Evolutionary conservation across 371 early-diverging fungal species (phyloP).

Genomic region (Rhizopus stolonifer): DNA sequence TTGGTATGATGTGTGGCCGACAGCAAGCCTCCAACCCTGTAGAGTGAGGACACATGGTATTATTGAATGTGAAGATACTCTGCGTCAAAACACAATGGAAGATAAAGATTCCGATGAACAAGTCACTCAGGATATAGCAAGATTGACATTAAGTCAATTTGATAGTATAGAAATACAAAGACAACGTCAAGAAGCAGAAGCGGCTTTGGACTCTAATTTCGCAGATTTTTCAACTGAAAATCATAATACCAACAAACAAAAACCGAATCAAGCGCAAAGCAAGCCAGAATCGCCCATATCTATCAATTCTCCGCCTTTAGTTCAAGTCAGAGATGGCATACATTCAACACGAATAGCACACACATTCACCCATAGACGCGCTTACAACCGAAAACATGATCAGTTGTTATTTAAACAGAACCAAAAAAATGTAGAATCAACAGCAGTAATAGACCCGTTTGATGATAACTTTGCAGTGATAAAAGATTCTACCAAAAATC

Average conservation of each 20-base stretch:
- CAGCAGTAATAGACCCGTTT: constrained; percentile 33
- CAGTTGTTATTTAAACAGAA: constrained; percentile 15
- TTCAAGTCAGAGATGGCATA: constrained; percentile 31
- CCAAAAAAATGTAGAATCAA: constrained; percentile 9
- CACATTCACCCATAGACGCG: constrained; percentile 2
- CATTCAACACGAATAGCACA: constrained; percentile 21
- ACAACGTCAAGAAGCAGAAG: constrained; percentile 40
- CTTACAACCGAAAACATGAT: neutral
- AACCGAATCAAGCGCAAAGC: neutral
- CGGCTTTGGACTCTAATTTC: constrained; percentile 46
- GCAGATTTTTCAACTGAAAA: constrained; percentile 39
- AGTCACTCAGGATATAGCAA: constrained; percentile 8
- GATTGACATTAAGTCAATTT: constrained; percentile 39
- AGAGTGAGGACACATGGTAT: constrained; percentile 38
- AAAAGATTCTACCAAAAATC: constrained; percentile 1
- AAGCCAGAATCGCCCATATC: neutral
- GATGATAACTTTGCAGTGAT: constrained; percentile 26
- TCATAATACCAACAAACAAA: constrained; percentile 8
- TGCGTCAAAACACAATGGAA: neutral
- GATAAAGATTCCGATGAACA: constrained; percentile 16
- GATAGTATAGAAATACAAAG: constrained; percentile 35
- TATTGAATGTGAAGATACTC: constrained; percentile 18
- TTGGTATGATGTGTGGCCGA: constrained; percentile 52
- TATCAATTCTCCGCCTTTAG: constrained; percentile 25
- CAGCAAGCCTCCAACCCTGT: neutral